These are phyloP conservation scores for Auriculariales sp. DNA, from an alignment of 768 basidiomycete species.

Conservation along the genomic window DNA sequence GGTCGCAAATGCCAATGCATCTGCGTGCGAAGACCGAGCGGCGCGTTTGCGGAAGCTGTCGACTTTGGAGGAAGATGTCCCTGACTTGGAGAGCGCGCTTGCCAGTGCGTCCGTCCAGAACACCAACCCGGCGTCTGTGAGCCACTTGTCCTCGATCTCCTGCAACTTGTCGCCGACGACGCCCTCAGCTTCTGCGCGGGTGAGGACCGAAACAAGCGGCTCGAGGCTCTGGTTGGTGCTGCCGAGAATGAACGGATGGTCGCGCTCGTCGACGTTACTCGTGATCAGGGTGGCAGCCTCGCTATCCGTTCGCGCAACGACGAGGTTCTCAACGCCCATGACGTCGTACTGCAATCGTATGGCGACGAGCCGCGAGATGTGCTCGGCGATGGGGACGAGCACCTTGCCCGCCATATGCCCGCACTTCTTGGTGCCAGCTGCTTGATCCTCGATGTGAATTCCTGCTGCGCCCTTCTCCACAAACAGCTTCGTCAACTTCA, in stretches of 20 bases:
- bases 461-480: constrained; percentile 97
- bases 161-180: constrained; percentile 71
- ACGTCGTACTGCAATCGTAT: constrained; percentile 96
- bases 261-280: constrained; percentile 92
- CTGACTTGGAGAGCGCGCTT: constrained; percentile 45
- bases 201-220: constrained; percentile 69
- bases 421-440: constrained; percentile 92
- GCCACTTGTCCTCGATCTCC: constrained; percentile 81
- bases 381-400: constrained; percentile 91
- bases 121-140: constrained; percentile 56
- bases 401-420: constrained; percentile 94
- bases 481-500: constrained; percentile 98
- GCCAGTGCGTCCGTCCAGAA: constrained; percentile 65
- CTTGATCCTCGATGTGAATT: constrained; percentile 96
- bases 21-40: constrained; percentile 50
- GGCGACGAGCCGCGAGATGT: constrained; percentile 94
- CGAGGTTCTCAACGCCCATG: constrained; percentile 93
- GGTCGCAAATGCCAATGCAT: constrained; percentile 62
- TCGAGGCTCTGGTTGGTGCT: constrained; percentile 59
- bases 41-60: constrained; percentile 50
- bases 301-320: constrained; percentile 89
- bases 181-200: constrained; percentile 67
- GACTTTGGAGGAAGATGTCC: constrained; percentile 26
- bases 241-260: constrained; percentile 94
- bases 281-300: constrained; percentile 96